Conservation (phyloP, 768 basidiomycete species). For the Austroboletus eburneus region DNA sequence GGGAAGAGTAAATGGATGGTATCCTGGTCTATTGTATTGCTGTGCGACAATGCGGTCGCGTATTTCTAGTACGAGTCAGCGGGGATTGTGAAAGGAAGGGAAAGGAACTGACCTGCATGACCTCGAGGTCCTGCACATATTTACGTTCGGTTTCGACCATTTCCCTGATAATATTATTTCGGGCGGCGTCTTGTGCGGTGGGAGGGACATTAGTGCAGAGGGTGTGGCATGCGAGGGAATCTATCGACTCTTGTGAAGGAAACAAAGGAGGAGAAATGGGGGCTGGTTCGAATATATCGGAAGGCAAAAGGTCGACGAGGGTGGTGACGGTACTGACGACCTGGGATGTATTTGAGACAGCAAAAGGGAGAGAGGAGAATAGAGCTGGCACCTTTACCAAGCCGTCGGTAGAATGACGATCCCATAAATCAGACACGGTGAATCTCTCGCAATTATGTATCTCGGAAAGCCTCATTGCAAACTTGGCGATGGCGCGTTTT, state of each 20-base stretch:
- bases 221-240: conserved; percentile 49
- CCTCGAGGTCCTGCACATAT: conserved; percentile 94
- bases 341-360: conserved; percentile 35
- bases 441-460: conserved; percentile 75
- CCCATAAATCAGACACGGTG: conserved; percentile 88
- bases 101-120: conserved; percentile 74
- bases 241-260: conserved; percentile 55
- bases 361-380: neutral
- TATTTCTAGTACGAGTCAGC: conserved; percentile 63
- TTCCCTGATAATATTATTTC: conserved; percentile 80
- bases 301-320: conserved; percentile 73
- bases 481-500: conserved; percentile 88
- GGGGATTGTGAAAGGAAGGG: conserved; percentile 1
- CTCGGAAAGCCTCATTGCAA: conserved; percentile 82
- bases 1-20: conserved; percentile 96
- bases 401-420: conserved; percentile 87
- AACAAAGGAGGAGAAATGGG: conserved; percentile 56
- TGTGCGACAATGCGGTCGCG: conserved; percentile 74
- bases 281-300: conserved; percentile 60
- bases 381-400: conserved; percentile 77
- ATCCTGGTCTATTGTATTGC: conserved; percentile 86
- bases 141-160: conserved; percentile 94
- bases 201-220: conserved; percentile 38
- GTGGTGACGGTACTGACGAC: conserved; percentile 86
- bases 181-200: conserved; percentile 59